Evolutionary conservation across 2,329 filamentous ascomycete species (phyloP).

Genomic region (Arthrobotrys megalospora): DNA sequence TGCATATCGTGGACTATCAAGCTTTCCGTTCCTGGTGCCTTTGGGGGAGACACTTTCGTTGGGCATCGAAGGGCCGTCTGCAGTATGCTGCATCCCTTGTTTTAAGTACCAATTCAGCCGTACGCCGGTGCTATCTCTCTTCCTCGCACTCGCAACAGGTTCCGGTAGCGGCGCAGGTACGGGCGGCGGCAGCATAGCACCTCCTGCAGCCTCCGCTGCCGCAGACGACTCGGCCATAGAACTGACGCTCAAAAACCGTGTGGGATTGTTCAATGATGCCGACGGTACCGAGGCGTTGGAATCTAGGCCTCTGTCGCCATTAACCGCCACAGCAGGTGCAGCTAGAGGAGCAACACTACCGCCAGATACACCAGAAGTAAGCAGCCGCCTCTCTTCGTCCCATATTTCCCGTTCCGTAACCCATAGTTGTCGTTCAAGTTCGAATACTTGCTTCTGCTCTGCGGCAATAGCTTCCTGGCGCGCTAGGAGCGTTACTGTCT

Average conservation of each 20-base stretch:
- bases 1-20: slow-evolving; percentile 51
- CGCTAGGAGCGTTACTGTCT: slow-evolving; percentile 50
- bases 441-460: slow-evolving; percentile 57
- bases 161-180: slow-evolving; percentile 29
- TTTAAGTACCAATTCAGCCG: slow-evolving; percentile 57
- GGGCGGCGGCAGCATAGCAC: slow-evolving; percentile 14
- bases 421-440: slow-evolving; percentile 61
- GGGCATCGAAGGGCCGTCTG: slow-evolving; percentile 22
- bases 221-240: slow-evolving; percentile 52
- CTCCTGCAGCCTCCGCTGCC: slow-evolving; percentile 8
- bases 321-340: slow-evolving; percentile 1
- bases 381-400: slow-evolving; percentile 57
- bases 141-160: slow-evolving; percentile 7
- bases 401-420: slow-evolving; percentile 57
- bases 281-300: slow-evolving; percentile 19
- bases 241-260: slow-evolving; percentile 56
- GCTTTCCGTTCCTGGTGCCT: slow-evolving; percentile 36
- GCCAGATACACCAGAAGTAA: slow-evolving; percentile 23
- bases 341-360: not conserved
- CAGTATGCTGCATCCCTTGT: slow-evolving; percentile 22
- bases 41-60: slow-evolving; percentile 57
- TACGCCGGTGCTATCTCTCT: slow-evolving; percentile 36
- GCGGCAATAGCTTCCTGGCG: slow-evolving; percentile 50
- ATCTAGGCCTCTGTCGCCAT: slow-evolving; percentile 19
- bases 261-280: slow-evolving; percentile 40